phyloP scores from a whole-genome alignment of 2,329 filamentous ascomycete genomes.

The Penicillium sp. region DNA sequence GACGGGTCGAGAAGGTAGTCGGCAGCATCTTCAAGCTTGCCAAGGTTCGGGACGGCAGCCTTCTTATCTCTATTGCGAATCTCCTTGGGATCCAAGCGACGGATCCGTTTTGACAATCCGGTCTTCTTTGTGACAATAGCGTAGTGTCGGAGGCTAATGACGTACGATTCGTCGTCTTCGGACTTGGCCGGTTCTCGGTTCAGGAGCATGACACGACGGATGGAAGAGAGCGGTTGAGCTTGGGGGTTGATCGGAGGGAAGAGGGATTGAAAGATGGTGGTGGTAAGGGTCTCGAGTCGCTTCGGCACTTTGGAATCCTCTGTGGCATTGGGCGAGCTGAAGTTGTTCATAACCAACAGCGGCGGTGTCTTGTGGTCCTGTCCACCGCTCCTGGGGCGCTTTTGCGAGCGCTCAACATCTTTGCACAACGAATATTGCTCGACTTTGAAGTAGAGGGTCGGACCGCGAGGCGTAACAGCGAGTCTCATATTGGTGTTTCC shows the following conservation, averaged over 20 bases:
- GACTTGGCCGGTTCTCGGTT: conserved; percentile 63
- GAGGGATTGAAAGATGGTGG: conserved; percentile 90
- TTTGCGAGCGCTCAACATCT: conserved; percentile 78
- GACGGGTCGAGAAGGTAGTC: conserved; percentile 83
- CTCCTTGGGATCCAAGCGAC: conserved; percentile 79
- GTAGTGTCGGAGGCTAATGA: conserved; percentile 86
- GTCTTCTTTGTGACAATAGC: conserved; percentile 87
- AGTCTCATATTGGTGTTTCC: conserved; percentile 92
- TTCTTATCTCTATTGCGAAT: conserved; percentile 65
- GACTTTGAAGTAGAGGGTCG: conserved; percentile 89
- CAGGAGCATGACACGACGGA: conserved; percentile 81
- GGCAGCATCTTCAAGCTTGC: conserved; percentile 85
- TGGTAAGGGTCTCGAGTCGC: conserved; percentile 87
- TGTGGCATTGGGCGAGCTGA: conserved; percentile 59
- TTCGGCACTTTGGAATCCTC: conserved; percentile 70
- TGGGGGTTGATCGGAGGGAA: conserved; percentile 96
- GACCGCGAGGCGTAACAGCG: conserved; percentile 80
- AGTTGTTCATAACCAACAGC: conserved; percentile 97
- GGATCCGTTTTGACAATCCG: conserved; percentile 76
- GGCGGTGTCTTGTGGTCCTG: conserved; percentile 84
- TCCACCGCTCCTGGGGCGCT: conserved; percentile 73
- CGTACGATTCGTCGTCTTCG: conserved; percentile 62
- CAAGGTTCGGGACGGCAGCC: conserved; percentile 73
- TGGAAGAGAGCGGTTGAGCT: conserved; percentile 82
- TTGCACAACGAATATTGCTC: conserved; percentile 93